These are phyloP conservation scores for Scutellaria barbata DNA, from an alignment of 257 asterid genomes.

Conservation along the genomic window DNA sequence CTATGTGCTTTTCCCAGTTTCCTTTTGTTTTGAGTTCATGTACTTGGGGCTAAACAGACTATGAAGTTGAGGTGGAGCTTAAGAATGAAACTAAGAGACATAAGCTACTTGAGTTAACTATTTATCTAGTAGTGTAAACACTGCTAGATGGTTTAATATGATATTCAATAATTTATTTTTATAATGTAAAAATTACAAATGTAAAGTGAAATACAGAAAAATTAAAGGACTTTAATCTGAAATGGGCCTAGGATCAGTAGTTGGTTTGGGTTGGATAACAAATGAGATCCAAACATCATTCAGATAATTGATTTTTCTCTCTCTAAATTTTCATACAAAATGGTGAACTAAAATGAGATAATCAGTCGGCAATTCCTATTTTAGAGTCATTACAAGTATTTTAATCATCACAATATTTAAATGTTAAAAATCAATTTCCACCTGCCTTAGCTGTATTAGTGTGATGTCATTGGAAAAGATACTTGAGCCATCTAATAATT, in stretches of 20 bases:
- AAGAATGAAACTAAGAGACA: slow-evolving; percentile 2
- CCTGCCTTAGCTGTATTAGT: slow-evolving; percentile 21
- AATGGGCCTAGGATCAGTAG: slow-evolving; percentile 4
- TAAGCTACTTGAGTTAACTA: too few relatives aligned
- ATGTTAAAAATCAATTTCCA: slow-evolving; percentile 16
- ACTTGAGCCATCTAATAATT: slow-evolving; percentile 18
- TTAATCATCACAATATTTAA: neutral
- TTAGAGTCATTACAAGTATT: neutral
- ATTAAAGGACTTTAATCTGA: neutral
- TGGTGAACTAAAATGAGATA: neutral
- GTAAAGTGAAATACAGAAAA: too few relatives aligned
- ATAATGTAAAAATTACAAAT: neutral
- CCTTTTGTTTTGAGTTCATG: slow-evolving; percentile 15
- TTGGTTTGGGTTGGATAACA: neutral
- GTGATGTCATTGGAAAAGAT: slow-evolving; percentile 31
- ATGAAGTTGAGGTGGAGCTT: slow-evolving; percentile 11
- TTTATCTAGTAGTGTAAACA: too few relatives aligned
- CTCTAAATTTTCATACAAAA: too few relatives aligned
- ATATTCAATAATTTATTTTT: too few relatives aligned
- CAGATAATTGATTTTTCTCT: neutral
- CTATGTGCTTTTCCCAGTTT: slow-evolving; percentile 7
- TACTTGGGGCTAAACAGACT: too few relatives aligned
- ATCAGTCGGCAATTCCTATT: neutral
- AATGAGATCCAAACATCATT: neutral
- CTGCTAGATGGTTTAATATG: too few relatives aligned